phyloP scores from a whole-genome alignment of 2,329 filamentous ascomycete species.

The Hypoxylon sp. region DNA sequence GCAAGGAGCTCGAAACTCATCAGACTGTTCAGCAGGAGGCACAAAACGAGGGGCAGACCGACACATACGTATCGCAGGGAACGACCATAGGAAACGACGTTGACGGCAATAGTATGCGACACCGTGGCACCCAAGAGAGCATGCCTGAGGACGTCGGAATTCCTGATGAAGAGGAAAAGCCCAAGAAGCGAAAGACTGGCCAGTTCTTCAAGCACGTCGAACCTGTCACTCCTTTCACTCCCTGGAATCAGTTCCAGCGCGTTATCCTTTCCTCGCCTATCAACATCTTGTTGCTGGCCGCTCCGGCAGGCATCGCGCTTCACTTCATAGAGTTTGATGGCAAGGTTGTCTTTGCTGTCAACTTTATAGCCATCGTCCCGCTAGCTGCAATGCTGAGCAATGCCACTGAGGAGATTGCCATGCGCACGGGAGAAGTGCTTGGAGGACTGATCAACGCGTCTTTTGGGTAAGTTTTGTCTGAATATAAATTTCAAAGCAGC shows the following conservation, averaged over 20 bases:
- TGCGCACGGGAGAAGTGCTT: conserved; percentile 82
- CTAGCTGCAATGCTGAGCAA: conserved; percentile 86
- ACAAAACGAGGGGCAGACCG: not conserved
- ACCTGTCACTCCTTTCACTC: conserved; percentile 64
- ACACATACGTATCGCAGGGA: conserved; percentile 31
- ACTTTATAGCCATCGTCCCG: conserved; percentile 93
- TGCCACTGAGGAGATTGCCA: conserved; percentile 88
- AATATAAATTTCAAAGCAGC: not conserved
- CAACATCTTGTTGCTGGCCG: conserved; percentile 80
- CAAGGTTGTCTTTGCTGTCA: conserved; percentile 76
- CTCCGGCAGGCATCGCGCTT: conserved; percentile 80
- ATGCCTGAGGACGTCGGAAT: conserved; percentile 2
- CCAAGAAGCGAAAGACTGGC: conserved; percentile 51
- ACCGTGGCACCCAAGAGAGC: conserved; percentile 32
- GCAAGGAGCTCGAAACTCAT: conserved; percentile 25
- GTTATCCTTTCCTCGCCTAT: conserved; percentile 86
- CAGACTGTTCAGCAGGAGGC: conserved; percentile 17
- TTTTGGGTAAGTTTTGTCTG: conserved; percentile 72
- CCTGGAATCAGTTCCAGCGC: conserved; percentile 72
- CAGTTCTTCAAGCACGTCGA: conserved; percentile 54
- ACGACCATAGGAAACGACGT: conserved; percentile 25
- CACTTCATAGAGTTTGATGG: conserved; percentile 64
- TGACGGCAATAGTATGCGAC: conserved; percentile 14
- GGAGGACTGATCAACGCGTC: conserved; percentile 90
- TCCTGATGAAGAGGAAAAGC: conserved; percentile 46